Base-by-base conservation (phyloP, 73 alveolate species). In the Breviolum minutum region DNA sequence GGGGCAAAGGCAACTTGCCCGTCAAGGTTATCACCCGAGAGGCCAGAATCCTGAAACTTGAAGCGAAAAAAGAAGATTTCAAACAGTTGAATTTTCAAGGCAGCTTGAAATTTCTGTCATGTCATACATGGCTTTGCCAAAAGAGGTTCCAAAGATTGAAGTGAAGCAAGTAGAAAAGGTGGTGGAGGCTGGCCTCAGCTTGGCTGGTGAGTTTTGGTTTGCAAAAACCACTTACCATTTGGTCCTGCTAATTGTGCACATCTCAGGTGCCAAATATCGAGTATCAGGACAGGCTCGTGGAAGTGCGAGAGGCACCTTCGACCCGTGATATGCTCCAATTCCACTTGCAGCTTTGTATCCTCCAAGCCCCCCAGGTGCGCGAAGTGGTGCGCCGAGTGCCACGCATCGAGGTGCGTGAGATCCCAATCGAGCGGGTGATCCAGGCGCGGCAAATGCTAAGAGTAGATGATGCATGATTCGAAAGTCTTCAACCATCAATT, bases 341-440 rank as follows among this genome's bases (percentile, higher is more conserved):
- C 60, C 54, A 40, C 26, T 82, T 19, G 92, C 70, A 29, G 7
- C 64, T 14, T 26, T 26, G 20, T 30, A 32, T 71, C 13, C 14
- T 48, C 20, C 62, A n/a, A 82, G 24, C 77, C 63, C 11, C 79
- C 13, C 84, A 88, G 95, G 95, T 88, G 71, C 95, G 97, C 32
- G 97, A 91, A 60, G 89, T 91, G 63, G 97, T 91, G 9, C 97
- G 97, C 16, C 76, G 89, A 14, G 89, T 91, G 64, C 97, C 97
- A 9, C 73, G 97, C 24, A 62, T 91, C n/a, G 97, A 91, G 61
- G 97, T 91, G 24, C 97, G 89, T 8, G 97, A 91, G 73, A 91
- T 91, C 40, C 97, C 97, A 32, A 91, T 91, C 86, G 97, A 91
- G 89, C 86, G 97, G 13, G 89, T 91, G 64, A 91, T 91, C 80